phyloP scores from a whole-genome alignment of 2,329 filamentous ascomycete genomes.

The Beauveria caledonica region DNA sequence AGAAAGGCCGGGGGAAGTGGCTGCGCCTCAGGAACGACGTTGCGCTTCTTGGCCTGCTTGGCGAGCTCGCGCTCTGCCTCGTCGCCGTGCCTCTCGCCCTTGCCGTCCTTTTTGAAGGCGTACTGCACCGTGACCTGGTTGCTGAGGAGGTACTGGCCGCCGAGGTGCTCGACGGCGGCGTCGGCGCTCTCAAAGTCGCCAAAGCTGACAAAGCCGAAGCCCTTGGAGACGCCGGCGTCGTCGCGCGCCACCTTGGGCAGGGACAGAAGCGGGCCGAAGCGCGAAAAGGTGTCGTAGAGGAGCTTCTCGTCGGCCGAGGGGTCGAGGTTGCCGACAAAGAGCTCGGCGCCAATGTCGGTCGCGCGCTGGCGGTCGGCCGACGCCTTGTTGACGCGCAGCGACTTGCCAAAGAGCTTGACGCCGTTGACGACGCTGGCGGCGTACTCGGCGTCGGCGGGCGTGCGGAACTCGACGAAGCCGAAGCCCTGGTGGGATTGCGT shows the following conservation, averaged over 20 bases:
- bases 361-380: constrained; percentile 88
- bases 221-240: constrained; percentile 80
- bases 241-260: constrained; percentile 90
- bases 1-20: constrained; percentile 69
- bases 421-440: constrained; percentile 95
- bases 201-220: constrained; percentile 93
- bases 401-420: constrained; percentile 85
- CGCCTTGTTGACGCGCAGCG: constrained; percentile 91
- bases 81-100: constrained; percentile 92
- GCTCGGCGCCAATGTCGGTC: constrained; percentile 88
- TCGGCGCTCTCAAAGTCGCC: constrained; percentile 91
- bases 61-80: constrained; percentile 87
- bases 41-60: constrained; percentile 86
- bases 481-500: constrained; percentile 96
- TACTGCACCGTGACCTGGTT: constrained; percentile 96
- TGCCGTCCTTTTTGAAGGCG: constrained; percentile 98
- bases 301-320: constrained; percentile 92
- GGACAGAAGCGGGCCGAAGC: constrained; percentile 78
- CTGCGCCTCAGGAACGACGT: constrained; percentile 75
- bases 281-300: constrained; percentile 86
- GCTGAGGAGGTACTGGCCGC: constrained; percentile 93
- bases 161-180: constrained; percentile 83
- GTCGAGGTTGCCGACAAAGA: constrained; percentile 95
- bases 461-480: constrained; percentile 97
- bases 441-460: constrained; percentile 92